Evolutionary conservation across 176 grass and related monocot genomes (phyloP), one percentile per base, ranked within the genome.

Genomic region (Avena sativa): DNA sequence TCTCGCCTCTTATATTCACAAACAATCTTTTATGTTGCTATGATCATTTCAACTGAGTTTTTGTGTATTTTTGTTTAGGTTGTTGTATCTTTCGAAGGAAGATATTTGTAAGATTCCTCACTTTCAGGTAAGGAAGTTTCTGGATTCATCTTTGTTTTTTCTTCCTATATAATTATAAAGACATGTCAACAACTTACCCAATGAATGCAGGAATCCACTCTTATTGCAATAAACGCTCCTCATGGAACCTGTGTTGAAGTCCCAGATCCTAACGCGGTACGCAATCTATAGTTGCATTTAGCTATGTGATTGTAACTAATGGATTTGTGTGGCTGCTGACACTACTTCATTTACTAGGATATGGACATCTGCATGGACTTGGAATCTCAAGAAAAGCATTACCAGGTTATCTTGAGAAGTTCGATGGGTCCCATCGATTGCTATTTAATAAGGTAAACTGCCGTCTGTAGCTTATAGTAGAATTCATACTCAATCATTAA

Each of bases 231-330:
- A 80, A 92, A 92, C 30, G 93, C 93, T 88, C 96, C 96, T 87
- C 96, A 86, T n/a, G 96, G 96, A 59, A 95, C 96, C 8, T 91
- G 69, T 82, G 23, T 98, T 64, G 96, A 98, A 94, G 96, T 92
- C 80, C 96, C 90, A 82, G 88, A 98, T 46, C 96, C 96, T 91
- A 64, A 91, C 79, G 84, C 73, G 85, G 96, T 98, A 86, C 49
- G 46, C 67, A 82, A 23, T 61, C 76, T 88, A 52, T 34, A 79
- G 81, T 25, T 64, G 61, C 40, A 36, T 76, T 81, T 12, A 71
- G 71, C 14, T 63, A 20, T 26, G 25, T 71, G 28, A 28, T 71
- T 53, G 14, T 58, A 76, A 59, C 8, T 85, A n/a, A 44, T 85
- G 40, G 16, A 60, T 70, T 70, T 52, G 3, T 76, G 50, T 84